Conservation (phyloP, 2,329 filamentous ascomycete genomes). For the Beauveria medogensis region DNA sequence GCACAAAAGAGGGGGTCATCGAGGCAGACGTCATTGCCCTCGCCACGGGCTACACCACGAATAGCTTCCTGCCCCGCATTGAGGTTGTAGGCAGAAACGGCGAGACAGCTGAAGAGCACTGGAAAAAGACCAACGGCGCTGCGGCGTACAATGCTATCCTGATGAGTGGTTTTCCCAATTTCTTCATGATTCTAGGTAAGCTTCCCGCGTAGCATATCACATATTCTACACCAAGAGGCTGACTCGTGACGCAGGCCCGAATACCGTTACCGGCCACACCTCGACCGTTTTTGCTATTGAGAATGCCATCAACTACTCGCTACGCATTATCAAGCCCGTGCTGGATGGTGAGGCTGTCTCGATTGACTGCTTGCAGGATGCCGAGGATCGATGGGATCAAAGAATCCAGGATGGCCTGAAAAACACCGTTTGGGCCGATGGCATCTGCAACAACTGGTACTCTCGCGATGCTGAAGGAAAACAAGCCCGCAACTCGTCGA, state of each 20-base stretch:
- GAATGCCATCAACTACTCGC: constrained; percentile 51
- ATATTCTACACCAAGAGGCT: background rate
- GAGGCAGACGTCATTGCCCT: constrained; percentile 53
- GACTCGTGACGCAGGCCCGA: constrained; percentile 36
- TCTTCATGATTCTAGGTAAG: constrained; percentile 51
- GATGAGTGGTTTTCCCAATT: constrained; percentile 55
- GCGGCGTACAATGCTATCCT: constrained; percentile 53
- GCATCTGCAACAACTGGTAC: constrained; percentile 32
- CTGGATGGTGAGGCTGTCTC: constrained; percentile 25
- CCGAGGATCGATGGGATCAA: constrained; percentile 26
- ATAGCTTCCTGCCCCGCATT: constrained; percentile 44
- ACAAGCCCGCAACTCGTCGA: constrained; percentile 25
- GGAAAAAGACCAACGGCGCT: constrained; percentile 50
- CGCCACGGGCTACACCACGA: constrained; percentile 53
- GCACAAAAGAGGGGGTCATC: constrained; percentile 29
- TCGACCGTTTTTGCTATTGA: constrained; percentile 53
- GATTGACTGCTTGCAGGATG: constrained; percentile 25
- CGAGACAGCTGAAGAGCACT: constrained; percentile 44
- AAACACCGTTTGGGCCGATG: constrained; percentile 26
- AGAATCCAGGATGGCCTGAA: constrained; percentile 24
- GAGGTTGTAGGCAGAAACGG: constrained; percentile 43
- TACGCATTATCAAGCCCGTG: constrained; percentile 48
- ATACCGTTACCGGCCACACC: constrained; percentile 53
- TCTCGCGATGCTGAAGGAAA: constrained; percentile 18
- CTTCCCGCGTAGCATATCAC: no score